Percentiles rank a stretch among this genome's conserved stretches.
phyloP scores from a whole-genome alignment of 2,329 filamentous ascomycete genomes.

The Colletotrichum sp. region DNA sequence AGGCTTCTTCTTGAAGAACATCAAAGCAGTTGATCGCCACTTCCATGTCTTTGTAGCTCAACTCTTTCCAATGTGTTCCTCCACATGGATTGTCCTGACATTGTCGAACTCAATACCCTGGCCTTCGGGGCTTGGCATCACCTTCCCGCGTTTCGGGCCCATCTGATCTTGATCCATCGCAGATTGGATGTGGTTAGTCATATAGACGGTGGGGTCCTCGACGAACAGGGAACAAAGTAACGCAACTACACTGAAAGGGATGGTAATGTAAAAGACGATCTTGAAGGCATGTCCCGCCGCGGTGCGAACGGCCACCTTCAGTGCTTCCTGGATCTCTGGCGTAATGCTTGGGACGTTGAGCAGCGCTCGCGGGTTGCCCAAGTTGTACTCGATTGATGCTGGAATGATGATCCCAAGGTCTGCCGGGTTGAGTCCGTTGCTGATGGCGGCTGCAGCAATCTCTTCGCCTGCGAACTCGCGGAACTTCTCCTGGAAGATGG shows the following conservation, averaged over 20 bases:
- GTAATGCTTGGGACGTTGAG: constrained; percentile 20
- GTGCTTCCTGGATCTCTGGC: constrained; percentile 5
- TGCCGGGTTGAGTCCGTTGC: constrained; percentile 26
- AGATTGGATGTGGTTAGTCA: constrained; percentile 22
- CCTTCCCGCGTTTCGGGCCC: not conserved
- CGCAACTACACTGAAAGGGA: constrained; percentile 13
- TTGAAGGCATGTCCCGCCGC: constrained; percentile 18
- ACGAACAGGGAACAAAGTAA: constrained; percentile 3
- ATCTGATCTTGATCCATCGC: constrained; percentile 9
- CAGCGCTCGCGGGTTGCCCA: constrained; percentile 30
- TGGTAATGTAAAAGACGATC: constrained; percentile 17
- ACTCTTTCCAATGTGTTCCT: not conserved
- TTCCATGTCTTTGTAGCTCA: not conserved
- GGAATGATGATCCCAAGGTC: constrained; percentile 29
- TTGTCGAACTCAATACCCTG: constrained; percentile 10
- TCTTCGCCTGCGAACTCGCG: constrained; percentile 27
- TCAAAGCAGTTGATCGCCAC: not conserved
- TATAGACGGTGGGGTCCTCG: constrained; percentile 19
- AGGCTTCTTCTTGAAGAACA: not conserved
- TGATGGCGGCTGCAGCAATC: constrained; percentile 31
- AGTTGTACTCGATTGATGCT: constrained; percentile 32
- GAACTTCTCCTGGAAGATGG: constrained; percentile 28
- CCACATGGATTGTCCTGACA: not conserved
- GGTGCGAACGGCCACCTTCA: not conserved
- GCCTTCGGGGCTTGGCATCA: not conserved